Evolutionary conservation across 345 rosid species (phyloP).

Genomic region (Populus alba): DNA sequence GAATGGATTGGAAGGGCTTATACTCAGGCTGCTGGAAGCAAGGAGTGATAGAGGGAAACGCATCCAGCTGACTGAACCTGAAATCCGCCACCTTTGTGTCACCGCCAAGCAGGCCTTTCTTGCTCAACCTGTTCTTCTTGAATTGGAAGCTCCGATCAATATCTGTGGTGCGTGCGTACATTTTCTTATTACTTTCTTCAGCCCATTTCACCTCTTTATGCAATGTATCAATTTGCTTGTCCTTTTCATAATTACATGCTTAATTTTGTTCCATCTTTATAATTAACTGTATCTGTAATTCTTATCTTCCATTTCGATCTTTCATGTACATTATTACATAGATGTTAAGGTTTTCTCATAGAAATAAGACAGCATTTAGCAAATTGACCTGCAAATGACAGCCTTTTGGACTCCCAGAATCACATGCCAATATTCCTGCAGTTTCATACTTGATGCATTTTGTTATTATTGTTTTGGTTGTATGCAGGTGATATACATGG

Average conservation of each 20-base stretch:
- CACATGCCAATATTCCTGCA: neutral
- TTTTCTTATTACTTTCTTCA: neutral
- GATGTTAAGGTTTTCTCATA: neutral
- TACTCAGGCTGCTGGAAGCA: conserved; percentile 16
- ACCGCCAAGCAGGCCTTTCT: conserved; percentile 25
- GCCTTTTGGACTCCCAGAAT: neutral
- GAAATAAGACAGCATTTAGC: neutral
- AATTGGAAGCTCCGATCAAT: conserved; percentile 24
- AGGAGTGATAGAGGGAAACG: conserved; percentile 20
- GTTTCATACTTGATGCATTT: neutral
- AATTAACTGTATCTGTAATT: neutral
- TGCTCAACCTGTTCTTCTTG: conserved; percentile 20
- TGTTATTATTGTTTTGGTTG: neutral
- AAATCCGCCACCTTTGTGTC: conserved; percentile 20
- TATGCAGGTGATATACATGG: conserved; percentile 29
- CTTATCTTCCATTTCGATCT: neutral
- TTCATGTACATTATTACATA: neutral
- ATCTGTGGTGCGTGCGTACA: conserved; percentile 20
- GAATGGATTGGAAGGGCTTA: conserved; percentile 20
- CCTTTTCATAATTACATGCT: neutral
- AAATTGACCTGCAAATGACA: neutral
- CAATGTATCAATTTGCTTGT: neutral
- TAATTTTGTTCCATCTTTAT: neutral
- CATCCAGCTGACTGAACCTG: conserved; percentile 22
- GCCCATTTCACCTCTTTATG: neutral